phyloP scores from a whole-genome alignment of 2,329 filamentous ascomycete genomes.

The Pestalotiopsis sp. region DNA sequence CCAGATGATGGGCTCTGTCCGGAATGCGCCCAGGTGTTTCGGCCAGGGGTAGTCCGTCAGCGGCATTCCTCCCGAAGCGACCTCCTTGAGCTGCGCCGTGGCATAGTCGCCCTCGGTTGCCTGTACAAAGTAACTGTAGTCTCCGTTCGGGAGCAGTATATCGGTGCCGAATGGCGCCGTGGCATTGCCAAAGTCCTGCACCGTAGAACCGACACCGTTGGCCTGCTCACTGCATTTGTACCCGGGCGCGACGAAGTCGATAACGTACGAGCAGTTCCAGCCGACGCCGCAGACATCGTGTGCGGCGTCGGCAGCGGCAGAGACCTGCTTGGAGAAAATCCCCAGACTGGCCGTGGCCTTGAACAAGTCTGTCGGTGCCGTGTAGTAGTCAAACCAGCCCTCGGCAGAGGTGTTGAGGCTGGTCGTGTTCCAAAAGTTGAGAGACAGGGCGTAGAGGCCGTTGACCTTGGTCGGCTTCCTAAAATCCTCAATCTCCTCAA shows the following conservation, averaged over 20 bases:
- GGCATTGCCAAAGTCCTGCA: slow-evolving; percentile 29
- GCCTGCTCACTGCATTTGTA: slow-evolving; percentile 41
- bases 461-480: slow-evolving; percentile 31
- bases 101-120: slow-evolving; percentile 37
- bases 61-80: slow-evolving; percentile 33
- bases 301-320: slow-evolving; percentile 31
- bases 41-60: slow-evolving; percentile 29
- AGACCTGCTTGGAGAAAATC: slow-evolving; percentile 25
- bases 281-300: slow-evolving; percentile 37
- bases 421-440: slow-evolving; percentile 36
- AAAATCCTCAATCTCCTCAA: slow-evolving; percentile 37
- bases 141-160: slow-evolving; percentile 35
- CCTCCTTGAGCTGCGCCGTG: slow-evolving; percentile 29
- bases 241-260: slow-evolving; percentile 40
- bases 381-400: slow-evolving; percentile 37
- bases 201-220: slow-evolving; percentile 29
- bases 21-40: slow-evolving; percentile 37
- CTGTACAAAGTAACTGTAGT: slow-evolving; percentile 36
- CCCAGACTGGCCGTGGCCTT: slow-evolving; percentile 30
- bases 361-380: slow-evolving; percentile 26
- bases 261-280: slow-evolving; percentile 42
- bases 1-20: slow-evolving; percentile 42
- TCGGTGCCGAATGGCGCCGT: slow-evolving; percentile 34
- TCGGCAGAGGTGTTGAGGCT: slow-evolving; percentile 17
- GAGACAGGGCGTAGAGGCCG: slow-evolving; percentile 28